Evolutionary conservation across 169 alveolate genomes (phyloP), one percentile per base, ranked within the genome.

Genomic region (Plasmodium cynomolgi): DNA sequence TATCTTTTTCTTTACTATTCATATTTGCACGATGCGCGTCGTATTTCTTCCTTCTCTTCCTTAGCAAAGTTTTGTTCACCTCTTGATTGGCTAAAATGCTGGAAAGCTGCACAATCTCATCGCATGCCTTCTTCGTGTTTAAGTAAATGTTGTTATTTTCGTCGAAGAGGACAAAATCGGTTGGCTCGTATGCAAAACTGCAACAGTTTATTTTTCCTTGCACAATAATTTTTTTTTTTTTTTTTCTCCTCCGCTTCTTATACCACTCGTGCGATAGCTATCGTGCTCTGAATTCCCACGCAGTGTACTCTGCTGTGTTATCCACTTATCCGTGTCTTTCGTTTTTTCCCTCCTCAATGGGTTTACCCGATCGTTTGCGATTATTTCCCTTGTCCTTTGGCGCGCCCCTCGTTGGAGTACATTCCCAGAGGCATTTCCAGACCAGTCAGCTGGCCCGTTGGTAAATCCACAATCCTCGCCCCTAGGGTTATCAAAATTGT

Each of bases 111-210:
- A 54, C 34, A 90, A 90, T 72, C 39, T 90, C 94, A 31, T 90
- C 88, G 50, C 91, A 90, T 5, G 94, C 94, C 50, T 90, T 90
- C 72, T 81, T 90, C 23, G 79, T 68, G 83, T 90, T 90, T 81
- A 90, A 62, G 74, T 90, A 90, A 34, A 90, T 80, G 7, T 41
- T 90, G 29, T 80, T 58, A 9, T 50, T 39, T 41, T 90, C 75
- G 75, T 90, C 94, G 73, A 90, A 80, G 71, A 90, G 50, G n/a
- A 90, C 83, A 26, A 90, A 81, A 90, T 90, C 84, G 33, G 86
- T 62, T 80, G 91, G 39, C 20, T 90, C 91, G 26, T 81, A 90
- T 68, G 83, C 34, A 58, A 80, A 33, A 11, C 17, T 47, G 20
- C 13, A 7, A 23, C 79, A 26, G 13, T 68, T 75, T 39, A 90